Conservation (phyloP, 768 basidiomycete species). For the Phylloporus scabripes region DNA sequence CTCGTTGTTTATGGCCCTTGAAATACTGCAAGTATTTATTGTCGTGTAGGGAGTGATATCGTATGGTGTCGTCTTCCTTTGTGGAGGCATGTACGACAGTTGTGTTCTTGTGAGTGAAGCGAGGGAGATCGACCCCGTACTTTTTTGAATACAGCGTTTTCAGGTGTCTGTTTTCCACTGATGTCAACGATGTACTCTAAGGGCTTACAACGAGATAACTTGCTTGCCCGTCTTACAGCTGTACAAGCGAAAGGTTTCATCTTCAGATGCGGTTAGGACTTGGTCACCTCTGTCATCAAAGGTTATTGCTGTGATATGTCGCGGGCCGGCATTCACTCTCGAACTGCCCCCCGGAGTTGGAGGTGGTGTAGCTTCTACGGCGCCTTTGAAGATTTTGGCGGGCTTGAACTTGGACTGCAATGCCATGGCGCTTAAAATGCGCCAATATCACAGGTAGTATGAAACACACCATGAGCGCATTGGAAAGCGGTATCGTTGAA, state of each 20-base stretch:
- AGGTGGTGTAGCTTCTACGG: slow-evolving; percentile 58
- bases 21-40: slow-evolving; percentile 97
- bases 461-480: slow-evolving; percentile 45
- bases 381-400: slow-evolving; percentile 80
- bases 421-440: slow-evolving; percentile 1
- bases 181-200: slow-evolving; percentile 26
- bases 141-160: slow-evolving; percentile 90
- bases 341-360: slow-evolving; percentile 39
- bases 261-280: slow-evolving; percentile 82
- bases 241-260: slow-evolving; percentile 88
- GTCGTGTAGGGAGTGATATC: slow-evolving; percentile 93
- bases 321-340: slow-evolving; percentile 39
- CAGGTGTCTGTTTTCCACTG: slow-evolving; percentile 44
- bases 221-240: slow-evolving; percentile 90
- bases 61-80: slow-evolving; percentile 90
- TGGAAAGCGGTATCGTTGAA: slow-evolving; percentile 40
- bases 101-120: slow-evolving; percentile 89
- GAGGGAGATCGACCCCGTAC: slow-evolving; percentile 91
- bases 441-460: background rate
- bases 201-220: slow-evolving; percentile 40
- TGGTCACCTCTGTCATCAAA: slow-evolving; percentile 91
- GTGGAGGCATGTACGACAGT: slow-evolving; percentile 88
- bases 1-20: slow-evolving; percentile 86
- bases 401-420: slow-evolving; percentile 72
- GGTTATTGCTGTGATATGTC: slow-evolving; percentile 80